These are phyloP conservation scores for Fusarium sp. DNA, from an alignment of 2,329 filamentous ascomycete species.

Conservation along the genomic window DNA sequence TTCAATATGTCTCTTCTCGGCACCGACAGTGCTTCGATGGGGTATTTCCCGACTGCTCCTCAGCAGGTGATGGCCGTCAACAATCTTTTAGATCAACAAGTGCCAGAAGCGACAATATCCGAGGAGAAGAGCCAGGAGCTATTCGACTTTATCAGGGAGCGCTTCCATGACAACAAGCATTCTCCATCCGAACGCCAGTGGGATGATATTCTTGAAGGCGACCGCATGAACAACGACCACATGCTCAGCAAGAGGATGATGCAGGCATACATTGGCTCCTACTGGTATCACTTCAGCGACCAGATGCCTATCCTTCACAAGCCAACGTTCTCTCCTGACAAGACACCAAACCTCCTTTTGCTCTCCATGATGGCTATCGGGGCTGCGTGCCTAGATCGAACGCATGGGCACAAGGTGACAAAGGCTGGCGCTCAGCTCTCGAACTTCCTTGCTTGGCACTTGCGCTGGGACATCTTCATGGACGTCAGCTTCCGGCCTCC, in stretches of 20 bases:
- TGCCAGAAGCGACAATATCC: slow-evolving; percentile 83
- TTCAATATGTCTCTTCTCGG: slow-evolving; percentile 60
- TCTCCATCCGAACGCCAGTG: slow-evolving; percentile 80
- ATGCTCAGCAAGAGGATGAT: slow-evolving; percentile 92
- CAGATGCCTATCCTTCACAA: slow-evolving; percentile 95
- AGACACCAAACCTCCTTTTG: slow-evolving; percentile 84
- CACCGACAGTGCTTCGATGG: slow-evolving; percentile 60
- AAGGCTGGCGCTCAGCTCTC: slow-evolving; percentile 84
- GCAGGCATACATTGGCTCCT: slow-evolving; percentile 92
- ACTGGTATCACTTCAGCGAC: slow-evolving; percentile 94
- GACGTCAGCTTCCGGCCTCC: slow-evolving; percentile 90
- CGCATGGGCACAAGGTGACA: slow-evolving; percentile 78
- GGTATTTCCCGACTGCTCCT: slow-evolving; percentile 69
- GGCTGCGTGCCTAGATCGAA: slow-evolving; percentile 87
- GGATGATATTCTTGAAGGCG: slow-evolving; percentile 81
- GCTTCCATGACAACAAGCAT: slow-evolving; percentile 85
- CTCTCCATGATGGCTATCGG: slow-evolving; percentile 94
- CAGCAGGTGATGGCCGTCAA: slow-evolving; percentile 92
- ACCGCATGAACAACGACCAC: slow-evolving; percentile 73
- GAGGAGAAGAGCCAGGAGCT: slow-evolving; percentile 89
- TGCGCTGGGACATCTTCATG: slow-evolving; percentile 97
- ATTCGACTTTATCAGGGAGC: slow-evolving; percentile 81
- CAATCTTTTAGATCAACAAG: slow-evolving; percentile 82
- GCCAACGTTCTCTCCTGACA: slow-evolving; percentile 90
- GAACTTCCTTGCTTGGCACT: slow-evolving; percentile 90